Percentiles rank a stretch among this genome's conserved stretches.
Conservation (phyloP, 345 rosid species). For the Psidium friedrichsthalianum region DNA sequence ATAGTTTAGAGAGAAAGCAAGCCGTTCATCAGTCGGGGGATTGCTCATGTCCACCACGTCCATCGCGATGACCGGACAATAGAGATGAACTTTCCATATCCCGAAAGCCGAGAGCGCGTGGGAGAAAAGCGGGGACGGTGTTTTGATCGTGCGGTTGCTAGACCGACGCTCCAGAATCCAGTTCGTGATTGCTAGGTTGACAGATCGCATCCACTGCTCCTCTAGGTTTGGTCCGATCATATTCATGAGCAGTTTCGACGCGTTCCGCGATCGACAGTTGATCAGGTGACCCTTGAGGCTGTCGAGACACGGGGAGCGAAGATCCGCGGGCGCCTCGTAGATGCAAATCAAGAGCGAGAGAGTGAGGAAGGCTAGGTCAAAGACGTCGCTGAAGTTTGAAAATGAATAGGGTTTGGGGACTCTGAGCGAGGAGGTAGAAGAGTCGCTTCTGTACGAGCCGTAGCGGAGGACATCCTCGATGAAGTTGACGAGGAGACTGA, state of each 20-base stretch:
- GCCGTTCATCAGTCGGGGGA: slow-evolving; percentile 38
- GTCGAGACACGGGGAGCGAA: slow-evolving; percentile 42
- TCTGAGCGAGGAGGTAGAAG: slow-evolving; percentile 10
- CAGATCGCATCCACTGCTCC: slow-evolving; percentile 80
- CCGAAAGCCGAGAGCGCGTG: slow-evolving; percentile 52
- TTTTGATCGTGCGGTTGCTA: slow-evolving; percentile 14
- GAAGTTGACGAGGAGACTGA: slow-evolving; percentile 34
- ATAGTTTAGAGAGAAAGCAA: slow-evolving; percentile 65
- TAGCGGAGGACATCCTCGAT: slow-evolving; percentile 53
- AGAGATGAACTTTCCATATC: slow-evolving; percentile 75
- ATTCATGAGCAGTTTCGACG: slow-evolving; percentile 55
- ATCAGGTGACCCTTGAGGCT: slow-evolving; percentile 42
- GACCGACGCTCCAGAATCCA: slow-evolving; percentile 56
- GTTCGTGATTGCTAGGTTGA: slow-evolving; percentile 75
- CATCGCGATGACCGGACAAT: slow-evolving; percentile 84
- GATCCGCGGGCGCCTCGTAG: slow-evolving; percentile 67
- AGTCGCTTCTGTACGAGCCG: slow-evolving; percentile 18
- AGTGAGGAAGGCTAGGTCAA: slow-evolving; percentile 58
- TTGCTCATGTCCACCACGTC: slow-evolving; percentile 39
- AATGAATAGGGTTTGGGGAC: slow-evolving; percentile 26
- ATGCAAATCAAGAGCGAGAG: slow-evolving; percentile 52
- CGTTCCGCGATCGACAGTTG: slow-evolving; percentile 26
- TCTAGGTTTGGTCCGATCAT: slow-evolving; percentile 67
- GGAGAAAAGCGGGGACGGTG: slow-evolving; percentile 72
- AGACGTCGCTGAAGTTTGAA: slow-evolving; percentile 35